phyloP scores from a whole-genome alignment of 371 early-diverging fungal species.

The Zychaea mexicana region DNA sequence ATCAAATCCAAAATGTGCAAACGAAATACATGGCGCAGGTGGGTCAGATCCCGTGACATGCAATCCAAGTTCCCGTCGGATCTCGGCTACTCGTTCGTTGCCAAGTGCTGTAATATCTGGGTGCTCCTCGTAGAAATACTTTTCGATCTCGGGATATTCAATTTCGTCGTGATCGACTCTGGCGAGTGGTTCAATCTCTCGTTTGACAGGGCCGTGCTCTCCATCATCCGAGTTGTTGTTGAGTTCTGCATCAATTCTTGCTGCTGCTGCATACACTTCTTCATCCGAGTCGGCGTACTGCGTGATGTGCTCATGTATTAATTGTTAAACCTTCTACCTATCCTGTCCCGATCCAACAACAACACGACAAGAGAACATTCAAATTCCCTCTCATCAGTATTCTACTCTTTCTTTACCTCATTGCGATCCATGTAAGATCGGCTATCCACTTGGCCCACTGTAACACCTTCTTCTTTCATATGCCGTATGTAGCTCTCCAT shows the following conservation, averaged over 20 bases:
- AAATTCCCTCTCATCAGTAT: neutral
- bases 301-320: too few relatives aligned
- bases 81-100: conserved; percentile 51
- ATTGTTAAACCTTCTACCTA: too few relatives aligned
- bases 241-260: conserved; percentile 67
- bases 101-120: conserved; percentile 66
- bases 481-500: conserved; percentile 78
- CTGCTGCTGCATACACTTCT: conserved; percentile 85
- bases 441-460: conserved; percentile 57
- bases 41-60: conserved; percentile 65
- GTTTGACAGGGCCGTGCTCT: conserved; percentile 25
- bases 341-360: too few relatives aligned
- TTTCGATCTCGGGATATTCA: conserved; percentile 76
- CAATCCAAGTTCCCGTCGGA: conserved; percentile 64
- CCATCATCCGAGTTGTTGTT: conserved; percentile 39
- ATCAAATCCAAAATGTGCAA: conserved; percentile 89
- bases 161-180: conserved; percentile 75
- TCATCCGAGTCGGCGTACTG: conserved; percentile 83
- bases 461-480: conserved; percentile 76
- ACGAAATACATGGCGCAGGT: conserved; percentile 83
- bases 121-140: conserved; percentile 85
- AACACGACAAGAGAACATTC: too few relatives aligned
- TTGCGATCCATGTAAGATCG: conserved; percentile 40
- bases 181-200: conserved; percentile 70
- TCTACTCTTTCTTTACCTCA: conserved; percentile 36